These are phyloP conservation scores for Globisporangium acanthophoron DNA, from an alignment of 352 stramenopile species.

Conservation along the genomic window DNA sequence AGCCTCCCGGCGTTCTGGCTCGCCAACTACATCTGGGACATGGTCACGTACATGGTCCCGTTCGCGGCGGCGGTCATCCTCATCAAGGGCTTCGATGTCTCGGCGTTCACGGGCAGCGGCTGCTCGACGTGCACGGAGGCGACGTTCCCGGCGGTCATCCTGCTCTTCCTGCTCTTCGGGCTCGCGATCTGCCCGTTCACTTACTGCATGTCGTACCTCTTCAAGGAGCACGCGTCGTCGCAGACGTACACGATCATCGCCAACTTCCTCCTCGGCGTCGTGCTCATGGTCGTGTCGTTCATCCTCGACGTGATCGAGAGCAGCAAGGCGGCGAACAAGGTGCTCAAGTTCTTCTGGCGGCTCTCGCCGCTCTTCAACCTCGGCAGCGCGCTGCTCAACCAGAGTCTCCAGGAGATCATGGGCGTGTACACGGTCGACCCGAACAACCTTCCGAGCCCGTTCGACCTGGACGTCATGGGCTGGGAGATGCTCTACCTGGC, in stretches of 20 bases:
- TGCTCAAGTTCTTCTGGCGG: conserved; percentile 46
- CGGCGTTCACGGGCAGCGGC: conserved; percentile 22
- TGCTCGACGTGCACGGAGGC: conserved; percentile 16
- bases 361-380: conserved; percentile 56
- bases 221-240: conserved; percentile 39
- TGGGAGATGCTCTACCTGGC: conserved; percentile 31
- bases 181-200: conserved; percentile 56
- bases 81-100: conserved; percentile 29
- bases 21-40: conserved; percentile 91
- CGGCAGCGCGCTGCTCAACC: conserved; percentile 13
- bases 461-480: conserved; percentile 24
- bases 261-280: conserved; percentile 59
- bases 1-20: conserved; percentile 93
- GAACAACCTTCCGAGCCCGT: conserved; percentile 14
- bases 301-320: conserved; percentile 23
- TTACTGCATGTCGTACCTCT: conserved; percentile 57
- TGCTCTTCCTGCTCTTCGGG: conserved; percentile 55
- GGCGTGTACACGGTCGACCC: neutral
- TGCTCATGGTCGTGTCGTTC: conserved; percentile 58
- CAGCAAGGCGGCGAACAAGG: conserved; percentile 23
- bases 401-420: conserved; percentile 14
- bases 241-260: conserved; percentile 52
- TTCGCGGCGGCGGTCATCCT: conserved; percentile 32
- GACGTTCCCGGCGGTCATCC: conserved; percentile 33
- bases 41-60: conserved; percentile 85